Evolutionary conservation across 805 yeast genomes (phyloP), one percentile per base, ranked within the genome.

Genomic region (Clavispora asparagi): DNA sequence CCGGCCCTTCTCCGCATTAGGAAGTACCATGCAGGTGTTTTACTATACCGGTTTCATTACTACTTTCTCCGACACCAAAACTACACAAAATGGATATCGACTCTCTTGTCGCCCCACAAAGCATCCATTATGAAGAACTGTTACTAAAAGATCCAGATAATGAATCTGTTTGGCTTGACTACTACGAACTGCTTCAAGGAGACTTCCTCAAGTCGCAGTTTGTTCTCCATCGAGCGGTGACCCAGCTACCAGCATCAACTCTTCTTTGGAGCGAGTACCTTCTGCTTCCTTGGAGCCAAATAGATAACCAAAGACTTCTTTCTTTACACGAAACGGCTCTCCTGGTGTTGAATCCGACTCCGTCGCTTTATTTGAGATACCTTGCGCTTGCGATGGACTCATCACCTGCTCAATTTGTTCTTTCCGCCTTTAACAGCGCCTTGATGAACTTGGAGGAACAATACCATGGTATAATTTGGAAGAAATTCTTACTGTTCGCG

Each of bases 401-500:
- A 14, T 33, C 37, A 10, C 16, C 37, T 8, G 16, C 23, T 4
- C 37, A 33, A 10, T 33, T 33, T 17, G 29, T 44, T 27, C 26
- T 28, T 40, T 29, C 30, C 29, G 51, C 64, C 4, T 81, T 83
- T 56, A 77, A 83, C 54, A 54, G 60, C 27, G 76, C 84, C 0
- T 61, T 86, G 8, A 66, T 68, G 43, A 51, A 64, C 5, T 54
- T 85, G 11, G 79, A 85, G 0, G 43, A 73, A 6, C 59, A 77
- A 0, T 82, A 79, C 46, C 89, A 83, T 60, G 42, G 41, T 7
- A 27, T 38, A 7, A 47, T 69, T 3, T 71, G 77, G 77, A 73
- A 73, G 4, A 51, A 67, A 27, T 73, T 85, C 29, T 78, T 94
- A 78, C 64, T 71, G 1, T 57, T 74, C 49, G 85, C 79, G 46